phyloP scores from a whole-genome alignment of 441 rosid species.

The Theobroma grandiflorum region DNA sequence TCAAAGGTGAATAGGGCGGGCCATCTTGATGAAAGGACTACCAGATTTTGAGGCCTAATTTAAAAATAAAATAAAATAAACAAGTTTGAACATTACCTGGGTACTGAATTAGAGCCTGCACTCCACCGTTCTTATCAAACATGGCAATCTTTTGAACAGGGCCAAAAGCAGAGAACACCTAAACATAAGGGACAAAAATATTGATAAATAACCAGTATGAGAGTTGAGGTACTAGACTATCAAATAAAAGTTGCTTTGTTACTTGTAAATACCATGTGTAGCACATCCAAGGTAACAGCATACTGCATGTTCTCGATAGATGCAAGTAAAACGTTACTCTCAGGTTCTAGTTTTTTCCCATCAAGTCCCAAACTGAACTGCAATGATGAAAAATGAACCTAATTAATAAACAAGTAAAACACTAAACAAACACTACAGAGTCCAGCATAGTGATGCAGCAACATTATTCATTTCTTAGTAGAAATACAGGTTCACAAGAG shows the following conservation, averaged over 20 bases:
- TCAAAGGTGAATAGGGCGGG: not conserved
- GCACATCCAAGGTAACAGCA: slow-evolving; percentile 95
- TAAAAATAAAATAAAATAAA: not conserved
- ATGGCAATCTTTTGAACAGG: slow-evolving; percentile 98
- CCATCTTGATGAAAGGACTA: not conserved
- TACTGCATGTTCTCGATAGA: slow-evolving; percentile 99
- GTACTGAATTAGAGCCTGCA: slow-evolving; percentile 95
- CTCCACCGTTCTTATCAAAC: slow-evolving; percentile 98
- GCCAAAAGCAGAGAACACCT: slow-evolving; percentile 97
- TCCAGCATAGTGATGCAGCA: not conserved
- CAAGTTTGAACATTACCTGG: slow-evolving; percentile 57
- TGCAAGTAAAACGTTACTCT: slow-evolving; percentile 98
- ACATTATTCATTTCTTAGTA: slow-evolving; percentile 18
- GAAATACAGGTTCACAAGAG: slow-evolving; percentile 13
- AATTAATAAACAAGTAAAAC: not conserved
- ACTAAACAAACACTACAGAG: not conserved
- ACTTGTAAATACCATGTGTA: slow-evolving; percentile 72
- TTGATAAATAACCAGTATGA: slow-evolving; percentile 13
- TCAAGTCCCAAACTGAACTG: slow-evolving; percentile 84
- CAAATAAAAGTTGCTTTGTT: not conserved
- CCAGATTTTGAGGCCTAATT: slow-evolving; percentile 3
- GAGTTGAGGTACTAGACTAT: not conserved
- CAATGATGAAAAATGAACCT: slow-evolving; percentile 28
- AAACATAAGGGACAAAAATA: slow-evolving; percentile 19
- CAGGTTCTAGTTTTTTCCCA: slow-evolving; percentile 96